Conservation (phyloP, 331 rosid genomes). For the Acacia concinna region DNA sequence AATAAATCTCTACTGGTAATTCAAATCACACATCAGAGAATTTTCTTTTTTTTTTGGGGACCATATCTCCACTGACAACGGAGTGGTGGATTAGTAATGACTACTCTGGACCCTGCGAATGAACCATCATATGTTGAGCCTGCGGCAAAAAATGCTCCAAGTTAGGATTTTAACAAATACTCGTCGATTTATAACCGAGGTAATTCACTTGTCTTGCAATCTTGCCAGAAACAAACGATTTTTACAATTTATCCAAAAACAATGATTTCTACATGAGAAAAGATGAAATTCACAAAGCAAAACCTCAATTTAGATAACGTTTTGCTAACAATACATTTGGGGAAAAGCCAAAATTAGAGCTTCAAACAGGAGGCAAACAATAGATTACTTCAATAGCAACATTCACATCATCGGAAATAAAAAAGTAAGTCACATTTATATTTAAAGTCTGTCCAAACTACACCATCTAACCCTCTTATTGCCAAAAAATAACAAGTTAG, state of each 20-base stretch:
- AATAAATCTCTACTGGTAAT: constrained; percentile 30
- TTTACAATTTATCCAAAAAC: background rate
- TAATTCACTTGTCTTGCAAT: constrained; percentile 7
- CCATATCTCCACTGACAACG: background rate
- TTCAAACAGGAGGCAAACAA: background rate
- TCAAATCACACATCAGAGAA: constrained; percentile 16
- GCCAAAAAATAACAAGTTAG: background rate
- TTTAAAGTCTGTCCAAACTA: background rate
- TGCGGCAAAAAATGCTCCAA: constrained; percentile 38
- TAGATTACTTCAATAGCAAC: background rate
- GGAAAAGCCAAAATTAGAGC: constrained; percentile 3
- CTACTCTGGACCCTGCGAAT: constrained; percentile 69
- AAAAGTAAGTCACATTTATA: background rate
- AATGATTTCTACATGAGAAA: background rate
- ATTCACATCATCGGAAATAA: background rate
- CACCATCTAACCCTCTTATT: background rate
- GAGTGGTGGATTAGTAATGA: background rate
- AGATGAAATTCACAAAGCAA: constrained; percentile 1
- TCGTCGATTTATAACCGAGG: background rate
- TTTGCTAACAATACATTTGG: background rate
- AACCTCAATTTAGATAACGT: background rate
- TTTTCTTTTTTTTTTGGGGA: background rate
- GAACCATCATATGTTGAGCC: constrained; percentile 63
- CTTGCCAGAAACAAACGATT: constrained; percentile 8
- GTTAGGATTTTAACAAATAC: background rate